A percentile compares a stretch with the other conserved stretches of the same genome.
Evolutionary conservation across 129 eudicot genomes (phyloP).

Genomic region (Pseudognaphalium luteoalbum): DNA sequence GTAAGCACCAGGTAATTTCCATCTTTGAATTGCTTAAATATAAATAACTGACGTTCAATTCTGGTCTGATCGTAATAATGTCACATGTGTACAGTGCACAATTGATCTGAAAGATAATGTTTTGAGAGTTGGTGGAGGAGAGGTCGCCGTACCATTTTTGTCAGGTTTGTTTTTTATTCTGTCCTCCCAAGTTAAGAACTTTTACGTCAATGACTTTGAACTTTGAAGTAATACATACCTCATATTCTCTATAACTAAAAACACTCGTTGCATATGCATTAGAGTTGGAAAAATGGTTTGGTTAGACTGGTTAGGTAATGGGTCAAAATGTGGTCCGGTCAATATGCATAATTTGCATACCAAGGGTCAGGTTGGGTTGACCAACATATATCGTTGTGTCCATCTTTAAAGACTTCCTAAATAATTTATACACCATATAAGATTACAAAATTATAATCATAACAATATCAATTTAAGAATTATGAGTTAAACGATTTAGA

Average conservation of each 20-base stretch:
- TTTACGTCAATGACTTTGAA: not conserved
- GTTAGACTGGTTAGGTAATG: not conserved
- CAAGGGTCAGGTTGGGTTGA: not conserved
- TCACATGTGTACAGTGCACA: slow-evolving; percentile 44
- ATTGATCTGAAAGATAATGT: slow-evolving; percentile 96
- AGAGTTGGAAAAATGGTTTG: not conserved
- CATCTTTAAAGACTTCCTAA: not conserved
- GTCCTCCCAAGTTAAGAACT: not conserved
- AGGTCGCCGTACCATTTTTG: slow-evolving; percentile 95
- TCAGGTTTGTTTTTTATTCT: slow-evolving; percentile 43
- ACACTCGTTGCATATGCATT: not conserved
- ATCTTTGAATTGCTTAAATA: not conserved
- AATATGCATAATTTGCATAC: too few species aligned
- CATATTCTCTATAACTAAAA: not conserved
- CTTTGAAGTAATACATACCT: not conserved
- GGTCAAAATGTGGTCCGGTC: not conserved
- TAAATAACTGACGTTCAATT: not conserved
- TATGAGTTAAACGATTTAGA: not conserved
- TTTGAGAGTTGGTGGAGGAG: slow-evolving; percentile 96
- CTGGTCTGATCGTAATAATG: not conserved
- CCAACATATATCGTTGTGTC: too few species aligned
- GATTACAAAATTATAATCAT: not conserved
- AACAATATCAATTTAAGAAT: not conserved
- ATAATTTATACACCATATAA: not conserved
- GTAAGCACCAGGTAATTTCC: slow-evolving; percentile 59